Evolutionary conservation across 495 filamentous ascomycete genomes (phyloP).

Genomic region (Geoglossum glabrum): DNA sequence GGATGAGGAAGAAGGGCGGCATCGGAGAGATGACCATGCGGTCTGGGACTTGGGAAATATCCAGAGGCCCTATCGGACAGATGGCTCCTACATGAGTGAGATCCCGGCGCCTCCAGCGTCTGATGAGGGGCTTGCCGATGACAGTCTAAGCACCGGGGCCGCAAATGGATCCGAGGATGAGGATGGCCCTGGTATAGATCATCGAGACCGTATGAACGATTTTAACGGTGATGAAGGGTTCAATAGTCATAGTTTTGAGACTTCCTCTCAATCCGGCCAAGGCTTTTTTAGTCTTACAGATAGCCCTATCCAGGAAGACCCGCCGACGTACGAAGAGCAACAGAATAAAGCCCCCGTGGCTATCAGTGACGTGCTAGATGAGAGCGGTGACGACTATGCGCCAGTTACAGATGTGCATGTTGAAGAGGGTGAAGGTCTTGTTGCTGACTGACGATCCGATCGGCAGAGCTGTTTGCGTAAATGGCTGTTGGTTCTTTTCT

Average conservation of each 20-base stretch:
- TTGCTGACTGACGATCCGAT: background rate
- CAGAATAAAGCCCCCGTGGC: background rate
- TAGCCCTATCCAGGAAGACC: background rate
- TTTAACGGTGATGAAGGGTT: slow-evolving; percentile 7
- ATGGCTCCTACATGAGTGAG: background rate
- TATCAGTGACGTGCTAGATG: background rate
- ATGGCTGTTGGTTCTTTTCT: background rate
- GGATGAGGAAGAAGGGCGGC: too few relatives aligned
- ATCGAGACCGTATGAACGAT: slow-evolving; percentile 4
- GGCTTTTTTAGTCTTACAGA: background rate
- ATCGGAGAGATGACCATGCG: too few relatives aligned
- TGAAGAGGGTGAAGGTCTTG: slow-evolving; percentile 3
- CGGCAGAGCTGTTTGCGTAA: background rate
- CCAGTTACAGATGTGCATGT: slow-evolving; percentile 4
- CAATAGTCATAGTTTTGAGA: background rate
- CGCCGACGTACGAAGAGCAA: background rate
- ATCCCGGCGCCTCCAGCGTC: background rate
- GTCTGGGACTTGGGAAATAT: background rate
- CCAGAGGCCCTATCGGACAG: background rate
- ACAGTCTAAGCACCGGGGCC: slow-evolving; percentile 1
- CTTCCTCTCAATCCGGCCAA: background rate
- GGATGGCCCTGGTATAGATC: background rate
- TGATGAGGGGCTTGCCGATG: slow-evolving; percentile 1
- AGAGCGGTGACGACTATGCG: background rate
- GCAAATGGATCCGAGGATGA: slow-evolving; percentile 4